A percentile compares a stretch with the other conserved stretches of the same genome.
Evolutionary conservation across 176 grass and related monocot genomes (phyloP).

Genomic region (Lolium perenne): DNA sequence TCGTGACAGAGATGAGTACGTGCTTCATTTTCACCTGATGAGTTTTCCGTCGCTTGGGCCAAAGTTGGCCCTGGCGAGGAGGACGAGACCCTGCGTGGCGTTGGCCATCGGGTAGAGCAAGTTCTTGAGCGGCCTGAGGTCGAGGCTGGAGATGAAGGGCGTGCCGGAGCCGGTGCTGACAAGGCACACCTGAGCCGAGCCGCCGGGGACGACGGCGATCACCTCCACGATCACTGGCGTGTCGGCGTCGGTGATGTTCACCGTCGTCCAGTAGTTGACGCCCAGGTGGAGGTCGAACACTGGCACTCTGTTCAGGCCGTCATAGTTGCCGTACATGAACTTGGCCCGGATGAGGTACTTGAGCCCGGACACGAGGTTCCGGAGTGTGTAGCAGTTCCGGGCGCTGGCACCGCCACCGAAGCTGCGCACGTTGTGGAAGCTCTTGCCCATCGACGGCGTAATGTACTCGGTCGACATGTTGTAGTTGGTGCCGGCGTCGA

Average conservation of each 20-base stretch:
- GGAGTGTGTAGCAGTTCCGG: constrained; percentile 65
- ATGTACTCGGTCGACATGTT: constrained; percentile 45
- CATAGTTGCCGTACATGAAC: constrained; percentile 60
- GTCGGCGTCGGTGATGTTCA: constrained; percentile 41
- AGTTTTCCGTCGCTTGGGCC: constrained; percentile 16
- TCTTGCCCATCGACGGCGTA: not conserved
- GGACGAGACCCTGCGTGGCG: constrained; percentile 39
- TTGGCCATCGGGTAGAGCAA: constrained; percentile 30
- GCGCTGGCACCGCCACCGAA: constrained; percentile 35
- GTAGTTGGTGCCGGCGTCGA: constrained; percentile 43
- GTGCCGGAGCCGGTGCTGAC: constrained; percentile 57
- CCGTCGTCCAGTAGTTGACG: constrained; percentile 53
- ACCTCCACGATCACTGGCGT: not conserved
- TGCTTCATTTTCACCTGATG: constrained; percentile 32
- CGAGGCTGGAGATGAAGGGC: constrained; percentile 72
- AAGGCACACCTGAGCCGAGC: constrained; percentile 58
- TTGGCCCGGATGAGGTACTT: constrained; percentile 57
- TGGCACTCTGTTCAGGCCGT: not conserved
- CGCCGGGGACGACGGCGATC: constrained; percentile 22
- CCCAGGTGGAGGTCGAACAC: constrained; percentile 62
- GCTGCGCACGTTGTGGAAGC: constrained; percentile 49
- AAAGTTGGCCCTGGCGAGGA: constrained; percentile 31
- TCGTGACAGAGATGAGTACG: not conserved
- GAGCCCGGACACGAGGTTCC: constrained; percentile 20
- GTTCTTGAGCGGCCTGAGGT: constrained; percentile 60